phyloP scores from a whole-genome alignment of 108 stramenopile species.

The Stephanodiscus minutulus region DNA sequence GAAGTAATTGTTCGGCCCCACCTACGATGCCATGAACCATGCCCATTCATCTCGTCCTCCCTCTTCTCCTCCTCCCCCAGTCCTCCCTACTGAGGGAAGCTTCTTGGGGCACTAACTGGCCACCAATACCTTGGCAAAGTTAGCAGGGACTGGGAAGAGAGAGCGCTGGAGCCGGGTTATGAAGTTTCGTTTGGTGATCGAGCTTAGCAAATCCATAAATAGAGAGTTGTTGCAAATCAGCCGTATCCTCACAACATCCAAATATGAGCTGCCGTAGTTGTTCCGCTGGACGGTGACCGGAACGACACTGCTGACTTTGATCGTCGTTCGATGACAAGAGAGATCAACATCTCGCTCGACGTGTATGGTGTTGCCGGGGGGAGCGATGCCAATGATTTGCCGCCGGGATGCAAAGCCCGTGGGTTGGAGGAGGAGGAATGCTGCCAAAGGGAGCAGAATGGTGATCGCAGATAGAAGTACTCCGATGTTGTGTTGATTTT shows the following conservation, averaged over 20 bases:
- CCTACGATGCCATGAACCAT: too few species aligned
- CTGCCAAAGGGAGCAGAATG: not conserved
- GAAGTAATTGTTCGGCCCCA: too few species aligned
- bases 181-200: slow-evolving; percentile 1
- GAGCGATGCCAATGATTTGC: slow-evolving; percentile 7
- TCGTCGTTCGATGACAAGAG: not conserved
- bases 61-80: too few species aligned
- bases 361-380: slow-evolving; percentile 20
- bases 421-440: slow-evolving; percentile 5
- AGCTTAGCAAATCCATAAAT: too few species aligned
- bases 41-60: too few species aligned
- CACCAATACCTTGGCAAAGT: slow-evolving; percentile 37
- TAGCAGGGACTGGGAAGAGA: not conserved
- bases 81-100: too few species aligned
- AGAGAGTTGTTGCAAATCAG: not conserved
- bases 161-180: not conserved
- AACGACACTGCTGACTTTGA: slow-evolving; percentile 23
- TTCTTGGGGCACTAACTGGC: slow-evolving; percentile 47
- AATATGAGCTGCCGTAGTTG: slow-evolving; percentile 15
- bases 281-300: slow-evolving; percentile 39
- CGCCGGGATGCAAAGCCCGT: not conserved
- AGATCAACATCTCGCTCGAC: slow-evolving; percentile 18
- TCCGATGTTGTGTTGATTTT: too few species aligned
- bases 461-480: not conserved
- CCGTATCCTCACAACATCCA: slow-evolving; percentile 9